phyloP scores from a whole-genome alignment of 768 basidiomycete genomes.

The Lactarius trivialis region DNA sequence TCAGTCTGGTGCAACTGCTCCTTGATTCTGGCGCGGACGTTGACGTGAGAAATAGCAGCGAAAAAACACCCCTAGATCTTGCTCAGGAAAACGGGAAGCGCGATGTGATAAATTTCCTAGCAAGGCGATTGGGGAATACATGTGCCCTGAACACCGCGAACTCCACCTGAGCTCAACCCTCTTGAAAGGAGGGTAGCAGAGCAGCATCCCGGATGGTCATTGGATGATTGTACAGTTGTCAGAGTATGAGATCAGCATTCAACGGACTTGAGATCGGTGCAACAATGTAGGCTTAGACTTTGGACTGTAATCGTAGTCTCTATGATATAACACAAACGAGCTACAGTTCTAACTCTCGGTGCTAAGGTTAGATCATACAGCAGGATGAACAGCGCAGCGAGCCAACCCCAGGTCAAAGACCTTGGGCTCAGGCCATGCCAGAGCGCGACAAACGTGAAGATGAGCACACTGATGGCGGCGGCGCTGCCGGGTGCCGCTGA shows the following conservation, averaged over 20 bases:
- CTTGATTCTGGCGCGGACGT: neutral
- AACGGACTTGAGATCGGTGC: too few relatives aligned
- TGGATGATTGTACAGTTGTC: too few relatives aligned
- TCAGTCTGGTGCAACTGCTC: neutral
- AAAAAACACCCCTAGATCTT: neutral
- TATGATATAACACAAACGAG: too few relatives aligned
- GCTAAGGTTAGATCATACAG: too few relatives aligned
- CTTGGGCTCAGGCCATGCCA: conserved; percentile 94
- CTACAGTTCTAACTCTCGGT: too few relatives aligned
- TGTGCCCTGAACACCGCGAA: too few relatives aligned
- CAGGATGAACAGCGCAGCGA: conserved; percentile 86
- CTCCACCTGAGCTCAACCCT: too few relatives aligned
- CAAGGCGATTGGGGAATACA: neutral
- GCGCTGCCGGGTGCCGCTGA: conserved; percentile 65
- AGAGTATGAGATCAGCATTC: too few relatives aligned
- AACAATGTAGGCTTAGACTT: too few relatives aligned
- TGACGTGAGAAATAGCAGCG: neutral
- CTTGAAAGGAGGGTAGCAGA: too few relatives aligned
- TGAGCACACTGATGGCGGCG: conserved; percentile 59
- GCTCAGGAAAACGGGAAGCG: neutral
- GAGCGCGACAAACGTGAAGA: conserved; percentile 95
- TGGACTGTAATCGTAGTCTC: too few relatives aligned
- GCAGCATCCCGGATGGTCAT: too few relatives aligned
- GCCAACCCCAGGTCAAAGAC: conserved; percentile 95
- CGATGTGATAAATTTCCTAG: neutral